A percentile compares a stretch with the other conserved stretches of the same genome.
These are phyloP conservation scores for Dioscorea cayenensis DNA, from an alignment of 116 monocot species.

Conservation along the genomic window DNA sequence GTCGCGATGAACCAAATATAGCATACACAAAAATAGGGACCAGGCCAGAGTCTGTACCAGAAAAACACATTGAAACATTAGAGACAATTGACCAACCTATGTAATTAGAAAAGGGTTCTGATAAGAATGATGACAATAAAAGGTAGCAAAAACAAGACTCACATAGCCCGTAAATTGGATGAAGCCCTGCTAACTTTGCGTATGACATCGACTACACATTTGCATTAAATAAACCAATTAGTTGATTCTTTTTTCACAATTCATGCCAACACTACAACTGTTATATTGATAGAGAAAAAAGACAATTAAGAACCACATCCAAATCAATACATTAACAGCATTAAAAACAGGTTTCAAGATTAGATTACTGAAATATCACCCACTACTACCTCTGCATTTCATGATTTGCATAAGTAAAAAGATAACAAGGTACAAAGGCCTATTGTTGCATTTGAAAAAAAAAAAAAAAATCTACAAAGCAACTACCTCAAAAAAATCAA, in stretches of 20 bases:
- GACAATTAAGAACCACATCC: too few relatives aligned
- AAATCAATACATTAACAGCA: too few relatives aligned
- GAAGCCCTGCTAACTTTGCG: conserved; percentile 95
- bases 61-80: background rate
- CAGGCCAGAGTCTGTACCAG: conserved; percentile 78
- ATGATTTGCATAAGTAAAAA: too few relatives aligned
- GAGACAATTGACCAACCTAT: background rate
- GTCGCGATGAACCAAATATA: conserved; percentile 90
- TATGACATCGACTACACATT: conserved; percentile 86
- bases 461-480: too few relatives aligned
- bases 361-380: too few relatives aligned
- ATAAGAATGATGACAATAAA: background rate
- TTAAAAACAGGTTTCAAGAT: too few relatives aligned
- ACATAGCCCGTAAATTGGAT: conserved; percentile 97
- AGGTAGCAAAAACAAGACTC: conserved; percentile 22
- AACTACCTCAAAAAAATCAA: background rate
- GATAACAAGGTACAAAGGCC: too few relatives aligned
- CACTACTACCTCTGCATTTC: too few relatives aligned
- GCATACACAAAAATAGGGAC: conserved; percentile 88
- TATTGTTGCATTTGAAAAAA: too few relatives aligned
- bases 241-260: background rate
- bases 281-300: too few relatives aligned
- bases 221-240: background rate
- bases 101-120: background rate
- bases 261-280: background rate